Conservation (phyloP, 805 yeast genomes). For the Blastobotrys terrestris region DNA sequence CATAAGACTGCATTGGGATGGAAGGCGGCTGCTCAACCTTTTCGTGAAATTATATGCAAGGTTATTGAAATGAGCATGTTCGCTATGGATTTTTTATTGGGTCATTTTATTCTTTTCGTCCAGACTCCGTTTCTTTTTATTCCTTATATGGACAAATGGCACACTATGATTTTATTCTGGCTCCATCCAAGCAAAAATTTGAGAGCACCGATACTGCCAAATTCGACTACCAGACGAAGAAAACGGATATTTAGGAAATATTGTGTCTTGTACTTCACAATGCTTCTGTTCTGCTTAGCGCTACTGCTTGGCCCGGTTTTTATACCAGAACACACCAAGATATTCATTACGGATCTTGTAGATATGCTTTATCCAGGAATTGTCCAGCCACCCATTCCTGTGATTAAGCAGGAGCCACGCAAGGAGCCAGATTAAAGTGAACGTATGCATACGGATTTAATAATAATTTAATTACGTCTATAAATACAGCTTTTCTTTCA, state of each 20-base stretch:
- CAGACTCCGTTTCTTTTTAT: conserved; percentile 75
- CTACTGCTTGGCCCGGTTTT: conserved; percentile 77
- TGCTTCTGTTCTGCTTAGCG: conserved; percentile 55
- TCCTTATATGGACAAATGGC: conserved; percentile 86
- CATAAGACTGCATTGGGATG: conserved; percentile 69
- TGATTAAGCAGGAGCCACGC: not conserved
- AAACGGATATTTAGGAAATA: conserved; percentile 84
- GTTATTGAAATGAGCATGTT: conserved; percentile 80
- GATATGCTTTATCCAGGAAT: conserved; percentile 26
- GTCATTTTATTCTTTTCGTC: conserved; percentile 70
- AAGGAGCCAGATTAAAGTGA: not conserved
- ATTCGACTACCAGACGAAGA: conserved; percentile 59
- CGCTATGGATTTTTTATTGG: conserved; percentile 84
- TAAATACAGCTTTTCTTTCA: not conserved
- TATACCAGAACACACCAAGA: conserved; percentile 27
- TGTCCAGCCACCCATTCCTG: conserved; percentile 23
- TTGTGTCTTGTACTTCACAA: conserved; percentile 55
- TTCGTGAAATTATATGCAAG: conserved; percentile 82
- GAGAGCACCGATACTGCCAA: conserved; percentile 80
- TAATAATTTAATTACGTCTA: not conserved
- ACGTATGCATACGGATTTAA: not conserved
- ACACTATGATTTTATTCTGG: conserved; percentile 92
- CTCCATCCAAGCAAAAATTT: conserved; percentile 81
- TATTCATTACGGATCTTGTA: conserved; percentile 15
- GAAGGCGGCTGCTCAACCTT: conserved; percentile 77